These are phyloP conservation scores for Epichloe hybrida DNA, from an alignment of 2,329 filamentous ascomycete genomes.

Conservation along the genomic window DNA sequence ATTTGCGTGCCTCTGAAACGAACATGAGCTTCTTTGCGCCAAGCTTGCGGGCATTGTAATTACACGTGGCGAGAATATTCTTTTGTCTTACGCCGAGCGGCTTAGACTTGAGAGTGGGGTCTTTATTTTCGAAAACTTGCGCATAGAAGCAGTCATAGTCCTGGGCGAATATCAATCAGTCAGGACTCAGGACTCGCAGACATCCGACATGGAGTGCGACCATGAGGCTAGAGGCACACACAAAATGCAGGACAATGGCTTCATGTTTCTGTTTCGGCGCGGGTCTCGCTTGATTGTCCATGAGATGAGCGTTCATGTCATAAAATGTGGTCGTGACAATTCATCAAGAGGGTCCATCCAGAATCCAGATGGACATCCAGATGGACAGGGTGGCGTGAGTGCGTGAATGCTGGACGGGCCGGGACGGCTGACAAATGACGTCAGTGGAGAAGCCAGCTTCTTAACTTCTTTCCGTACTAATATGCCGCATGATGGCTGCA, in stretches of 20 bases:
- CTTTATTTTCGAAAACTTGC: slow-evolving; percentile 72
- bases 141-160: slow-evolving; percentile 93
- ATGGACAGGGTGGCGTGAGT: not conserved
- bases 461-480: too few species aligned
- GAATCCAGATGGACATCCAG: not conserved
- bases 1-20: slow-evolving; percentile 63
- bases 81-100: slow-evolving; percentile 86
- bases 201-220: slow-evolving; percentile 3
- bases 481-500: too few species aligned
- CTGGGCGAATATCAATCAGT: slow-evolving; percentile 20
- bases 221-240: slow-evolving; percentile 31
- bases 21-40: slow-evolving; percentile 73
- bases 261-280: slow-evolving; percentile 40
- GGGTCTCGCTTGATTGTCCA: slow-evolving; percentile 8
- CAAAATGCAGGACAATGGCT: slow-evolving; percentile 70
- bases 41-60: slow-evolving; percentile 73
- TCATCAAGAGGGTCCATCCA: not conserved
- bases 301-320: not conserved
- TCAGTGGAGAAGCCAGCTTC: not conserved
- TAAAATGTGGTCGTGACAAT: not conserved
- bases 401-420: not conserved
- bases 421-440: slow-evolving; percentile 1
- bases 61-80: slow-evolving; percentile 84
- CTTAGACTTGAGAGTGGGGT: slow-evolving; percentile 55
- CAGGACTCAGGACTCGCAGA: not conserved